Percentiles rank a stretch among this genome's conserved stretches.
phyloP scores from a whole-genome alignment of 1,284 basidiomycete genomes.

The Boletus calvinii region DNA sequence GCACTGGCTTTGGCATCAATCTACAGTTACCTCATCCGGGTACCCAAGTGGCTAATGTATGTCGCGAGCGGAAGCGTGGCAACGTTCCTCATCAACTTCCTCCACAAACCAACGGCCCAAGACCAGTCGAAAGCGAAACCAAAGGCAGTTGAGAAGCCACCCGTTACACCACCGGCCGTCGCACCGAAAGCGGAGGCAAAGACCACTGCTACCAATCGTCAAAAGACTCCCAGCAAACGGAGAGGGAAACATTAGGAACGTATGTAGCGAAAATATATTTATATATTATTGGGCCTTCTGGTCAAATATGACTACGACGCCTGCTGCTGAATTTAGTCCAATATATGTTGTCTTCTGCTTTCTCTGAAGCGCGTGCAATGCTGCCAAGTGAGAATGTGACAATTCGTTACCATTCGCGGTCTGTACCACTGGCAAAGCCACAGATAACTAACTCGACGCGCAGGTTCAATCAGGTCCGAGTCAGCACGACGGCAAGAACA shows the following conservation, averaged over 20 bases:
- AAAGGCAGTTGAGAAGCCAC: slow-evolving; percentile 4
- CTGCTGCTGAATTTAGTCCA: not conserved
- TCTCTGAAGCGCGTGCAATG: too few species aligned
- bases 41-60: slow-evolving; percentile 54
- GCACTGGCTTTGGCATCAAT: slow-evolving; percentile 48
- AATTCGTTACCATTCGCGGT: too few species aligned
- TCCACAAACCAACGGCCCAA: slow-evolving; percentile 37
- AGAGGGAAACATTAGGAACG: slow-evolving; percentile 23
- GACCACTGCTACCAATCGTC: slow-evolving; percentile 13
- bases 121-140: slow-evolving; percentile 4
- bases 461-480: too few species aligned
- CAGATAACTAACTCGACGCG: too few species aligned
- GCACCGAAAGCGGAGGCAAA: slow-evolving; percentile 19
- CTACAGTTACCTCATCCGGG: slow-evolving; percentile 47
- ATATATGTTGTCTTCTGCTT: not conserved
- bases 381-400: too few species aligned
- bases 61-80: slow-evolving; percentile 46
- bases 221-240: slow-evolving; percentile 30
- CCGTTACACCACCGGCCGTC: not conserved
- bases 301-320: not conserved
- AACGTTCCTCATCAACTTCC: slow-evolving; percentile 46
- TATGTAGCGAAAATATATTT: not conserved
- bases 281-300: not conserved
- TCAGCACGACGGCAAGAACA: too few species aligned
- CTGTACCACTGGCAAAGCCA: too few species aligned